Conservation (phyloP, 2,329 filamentous ascomycete genomes). For the Aspergillus pseudonomiae region DNA sequence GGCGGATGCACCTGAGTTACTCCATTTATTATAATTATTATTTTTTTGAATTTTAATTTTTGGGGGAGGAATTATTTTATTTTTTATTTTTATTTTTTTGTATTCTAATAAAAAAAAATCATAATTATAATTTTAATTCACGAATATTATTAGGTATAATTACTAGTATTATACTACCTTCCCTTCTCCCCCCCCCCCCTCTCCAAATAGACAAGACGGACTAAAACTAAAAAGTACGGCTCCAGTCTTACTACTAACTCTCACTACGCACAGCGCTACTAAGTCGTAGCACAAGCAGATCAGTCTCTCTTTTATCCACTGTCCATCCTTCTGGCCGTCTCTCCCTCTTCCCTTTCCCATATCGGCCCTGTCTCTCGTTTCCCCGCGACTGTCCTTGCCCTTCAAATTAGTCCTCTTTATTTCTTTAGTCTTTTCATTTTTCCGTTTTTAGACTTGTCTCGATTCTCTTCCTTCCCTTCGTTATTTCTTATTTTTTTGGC, state of each 20-base stretch:
- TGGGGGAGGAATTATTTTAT: background rate
- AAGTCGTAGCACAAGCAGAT: slow-evolving; percentile 40
- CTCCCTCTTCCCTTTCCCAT: slow-evolving; percentile 29
- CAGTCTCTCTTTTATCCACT: slow-evolving; percentile 41
- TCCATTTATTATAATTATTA: slow-evolving; percentile 10
- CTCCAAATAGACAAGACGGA: slow-evolving; percentile 15
- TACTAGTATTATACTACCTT: slow-evolving; percentile 11
- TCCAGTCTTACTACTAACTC: slow-evolving; percentile 32
- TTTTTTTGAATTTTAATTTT: background rate
- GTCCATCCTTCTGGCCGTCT: slow-evolving; percentile 28
- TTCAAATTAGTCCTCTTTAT: slow-evolving; percentile 34
- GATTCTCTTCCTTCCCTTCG: slow-evolving; percentile 31
- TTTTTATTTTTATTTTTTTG: slow-evolving; percentile 5
- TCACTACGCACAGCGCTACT: slow-evolving; percentile 33
- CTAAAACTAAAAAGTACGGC: slow-evolving; percentile 26
- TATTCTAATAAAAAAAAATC: slow-evolving; percentile 2
- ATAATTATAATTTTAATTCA: slow-evolving; percentile 4
- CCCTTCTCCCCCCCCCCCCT: background rate
- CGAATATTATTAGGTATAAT: slow-evolving; percentile 5
- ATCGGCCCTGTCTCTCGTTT: slow-evolving; percentile 39
- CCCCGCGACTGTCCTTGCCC: slow-evolving; percentile 31
- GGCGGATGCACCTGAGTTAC: slow-evolving; percentile 11
- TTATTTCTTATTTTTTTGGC: slow-evolving; percentile 22
- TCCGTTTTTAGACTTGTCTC: slow-evolving; percentile 31
- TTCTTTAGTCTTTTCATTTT: slow-evolving; percentile 31